Conservation (phyloP, 2,329 filamentous ascomycete species). For the Rasamsonia emersonii region DNA sequence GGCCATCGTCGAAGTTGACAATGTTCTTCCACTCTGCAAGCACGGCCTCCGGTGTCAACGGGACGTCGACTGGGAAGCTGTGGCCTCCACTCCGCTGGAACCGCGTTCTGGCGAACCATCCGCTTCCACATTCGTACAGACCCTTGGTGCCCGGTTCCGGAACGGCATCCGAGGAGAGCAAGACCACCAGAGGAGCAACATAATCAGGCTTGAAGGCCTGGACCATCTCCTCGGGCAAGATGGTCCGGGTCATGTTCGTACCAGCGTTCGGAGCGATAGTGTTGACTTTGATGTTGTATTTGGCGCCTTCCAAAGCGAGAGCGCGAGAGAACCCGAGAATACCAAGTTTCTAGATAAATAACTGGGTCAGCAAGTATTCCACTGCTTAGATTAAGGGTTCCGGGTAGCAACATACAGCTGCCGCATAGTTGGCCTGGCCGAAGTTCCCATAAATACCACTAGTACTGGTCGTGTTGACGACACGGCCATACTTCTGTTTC, state of each 20-base stretch:
- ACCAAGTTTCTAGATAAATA: conserved; percentile 68
- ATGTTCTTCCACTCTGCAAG: conserved; percentile 68
- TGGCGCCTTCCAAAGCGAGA: conserved; percentile 82
- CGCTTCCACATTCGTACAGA: conserved; percentile 89
- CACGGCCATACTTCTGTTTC: conserved; percentile 96
- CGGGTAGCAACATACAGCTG: conserved; percentile 53
- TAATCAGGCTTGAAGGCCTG: conserved; percentile 99
- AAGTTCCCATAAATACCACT: conserved; percentile 99
- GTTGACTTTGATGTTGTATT: conserved; percentile 98
- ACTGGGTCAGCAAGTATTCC: too few relatives aligned
- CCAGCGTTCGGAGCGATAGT: conserved; percentile 96
- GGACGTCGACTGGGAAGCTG: conserved; percentile 80
- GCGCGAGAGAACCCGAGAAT: conserved; percentile 94
- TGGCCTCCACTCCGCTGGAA: conserved; percentile 90
- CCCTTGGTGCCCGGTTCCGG: conserved; percentile 76
- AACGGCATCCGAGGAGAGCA: conserved; percentile 78
- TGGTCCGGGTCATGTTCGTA: conserved; percentile 86
- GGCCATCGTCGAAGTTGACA: conserved; percentile 76
- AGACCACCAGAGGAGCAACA: conserved; percentile 84
- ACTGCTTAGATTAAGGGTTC: conserved; percentile 8
- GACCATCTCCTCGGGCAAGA: conserved; percentile 94
- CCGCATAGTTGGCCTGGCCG: conserved; percentile 94
- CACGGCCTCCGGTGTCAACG: conserved; percentile 77
- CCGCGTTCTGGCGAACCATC: conserved; percentile 84
- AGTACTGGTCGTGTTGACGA: conserved; percentile 94